A percentile compares a stretch with the other conserved stretches of the same genome.
Conservation (phyloP, 2,329 filamentous ascomycete genomes). For the Colletotrichum sp. region DNA sequence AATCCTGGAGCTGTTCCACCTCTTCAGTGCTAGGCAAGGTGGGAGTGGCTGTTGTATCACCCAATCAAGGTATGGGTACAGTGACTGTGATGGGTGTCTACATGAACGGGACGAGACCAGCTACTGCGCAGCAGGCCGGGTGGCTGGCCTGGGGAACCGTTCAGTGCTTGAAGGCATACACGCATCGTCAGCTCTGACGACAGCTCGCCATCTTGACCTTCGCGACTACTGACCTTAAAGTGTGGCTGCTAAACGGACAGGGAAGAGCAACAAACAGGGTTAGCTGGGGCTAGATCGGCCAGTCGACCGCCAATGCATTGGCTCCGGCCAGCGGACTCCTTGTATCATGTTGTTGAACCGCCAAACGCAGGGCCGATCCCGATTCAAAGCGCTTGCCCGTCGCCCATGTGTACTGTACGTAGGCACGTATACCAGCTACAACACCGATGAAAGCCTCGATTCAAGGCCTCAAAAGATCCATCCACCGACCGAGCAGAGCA, state of each 20-base stretch:
- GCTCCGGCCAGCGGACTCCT: not conserved
- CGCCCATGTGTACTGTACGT: not conserved
- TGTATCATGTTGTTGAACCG: constrained; percentile 14
- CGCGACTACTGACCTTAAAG: not conserved
- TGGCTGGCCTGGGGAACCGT: not conserved
- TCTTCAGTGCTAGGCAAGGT: not conserved
- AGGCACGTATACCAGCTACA: not conserved
- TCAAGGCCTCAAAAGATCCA: not conserved
- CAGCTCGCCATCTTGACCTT: not conserved
- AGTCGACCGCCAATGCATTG: constrained; percentile 3
- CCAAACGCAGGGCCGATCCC: constrained; percentile 14
- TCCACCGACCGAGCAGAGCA: not conserved
- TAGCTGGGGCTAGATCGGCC: not conserved
- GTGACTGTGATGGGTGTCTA: not conserved
- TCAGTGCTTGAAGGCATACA: not conserved
- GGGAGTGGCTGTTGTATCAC: not conserved
- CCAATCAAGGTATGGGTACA: constrained; percentile 1
- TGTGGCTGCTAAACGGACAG: constrained; percentile 6
- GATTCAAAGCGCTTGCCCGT: constrained; percentile 12
- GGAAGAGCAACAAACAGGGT: constrained; percentile 11
- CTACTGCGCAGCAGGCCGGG: not conserved
- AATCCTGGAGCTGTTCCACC: not conserved
- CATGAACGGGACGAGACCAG: not conserved
- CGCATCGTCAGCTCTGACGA: constrained; percentile 17
- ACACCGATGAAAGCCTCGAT: not conserved